phyloP scores from a whole-genome alignment of 176 grass and related monocot species.

The Oryza longistaminata region DNA sequence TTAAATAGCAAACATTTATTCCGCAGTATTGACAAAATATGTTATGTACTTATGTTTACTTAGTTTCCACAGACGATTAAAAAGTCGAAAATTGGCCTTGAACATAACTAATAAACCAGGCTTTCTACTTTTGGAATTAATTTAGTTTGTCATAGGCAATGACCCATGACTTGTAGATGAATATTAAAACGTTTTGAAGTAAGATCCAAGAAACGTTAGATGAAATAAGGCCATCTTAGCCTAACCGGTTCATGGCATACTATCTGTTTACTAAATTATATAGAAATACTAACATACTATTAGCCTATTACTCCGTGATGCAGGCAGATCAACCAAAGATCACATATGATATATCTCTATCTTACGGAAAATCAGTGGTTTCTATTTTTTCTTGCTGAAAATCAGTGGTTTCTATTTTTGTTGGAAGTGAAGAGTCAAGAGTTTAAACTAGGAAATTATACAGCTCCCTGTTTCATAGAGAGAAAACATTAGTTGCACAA shows the following conservation, averaged over 20 bases:
- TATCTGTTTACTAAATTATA: not conserved
- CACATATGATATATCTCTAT: not conserved
- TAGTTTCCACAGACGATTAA: not conserved
- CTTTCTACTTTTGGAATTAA: not conserved
- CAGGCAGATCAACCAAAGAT: not conserved
- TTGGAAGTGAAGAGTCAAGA: not conserved
- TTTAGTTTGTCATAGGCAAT: conserved; percentile 12
- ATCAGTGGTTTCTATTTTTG: not conserved
- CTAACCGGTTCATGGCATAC: not conserved
- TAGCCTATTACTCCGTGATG: not conserved
- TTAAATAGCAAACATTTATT: conserved; percentile 8
- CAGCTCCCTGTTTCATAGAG: not conserved
- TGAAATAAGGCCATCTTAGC: not conserved
- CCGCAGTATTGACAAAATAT: not conserved
- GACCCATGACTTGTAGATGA: not conserved
- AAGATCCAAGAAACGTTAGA: conserved; percentile 17
- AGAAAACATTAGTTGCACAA: conserved; percentile 6
- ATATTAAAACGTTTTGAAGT: conserved; percentile 8
- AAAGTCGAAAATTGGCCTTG: conserved; percentile 2
- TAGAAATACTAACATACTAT: conserved; percentile 7
- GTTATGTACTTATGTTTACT: not conserved
- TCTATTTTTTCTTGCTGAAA: not conserved
- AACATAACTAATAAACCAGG: conserved; percentile 15
- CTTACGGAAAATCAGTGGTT: not conserved
- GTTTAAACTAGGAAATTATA: not conserved